phyloP scores from a whole-genome alignment of 495 filamentous ascomycete genomes.

The Rhypophila decipiens region DNA sequence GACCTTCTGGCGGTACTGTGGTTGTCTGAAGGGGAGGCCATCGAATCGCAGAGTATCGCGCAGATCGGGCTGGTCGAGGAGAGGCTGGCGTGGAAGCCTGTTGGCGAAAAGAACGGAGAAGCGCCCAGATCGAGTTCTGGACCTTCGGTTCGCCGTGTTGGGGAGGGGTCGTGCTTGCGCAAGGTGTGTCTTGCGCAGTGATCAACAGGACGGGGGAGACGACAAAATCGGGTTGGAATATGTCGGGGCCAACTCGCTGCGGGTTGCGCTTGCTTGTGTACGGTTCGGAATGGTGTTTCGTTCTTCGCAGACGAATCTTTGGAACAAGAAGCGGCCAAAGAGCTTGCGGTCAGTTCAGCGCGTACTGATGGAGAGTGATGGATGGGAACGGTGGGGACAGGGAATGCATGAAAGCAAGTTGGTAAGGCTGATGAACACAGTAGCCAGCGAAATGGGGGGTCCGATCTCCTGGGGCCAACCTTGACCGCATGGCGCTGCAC shows the following conservation, averaged over 20 bases:
- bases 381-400: conserved; percentile 11
- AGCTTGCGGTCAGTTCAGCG: conserved; percentile 15
- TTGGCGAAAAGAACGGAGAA: neutral
- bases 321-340: neutral
- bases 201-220: too few relatives aligned
- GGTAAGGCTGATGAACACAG: conserved; percentile 28
- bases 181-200: neutral
- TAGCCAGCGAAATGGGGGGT: conserved; percentile 8
- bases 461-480: conserved; percentile 10
- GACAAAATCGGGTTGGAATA: too few relatives aligned
- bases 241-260: too few relatives aligned
- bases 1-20: neutral
- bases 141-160: neutral
- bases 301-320: neutral
- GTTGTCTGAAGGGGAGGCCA: neutral
- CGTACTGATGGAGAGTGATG: conserved; percentile 7
- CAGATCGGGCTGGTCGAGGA: too few relatives aligned
- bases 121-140: neutral
- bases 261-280: neutral
- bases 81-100: conserved; percentile 5
- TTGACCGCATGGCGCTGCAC: neutral
- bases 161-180: neutral
- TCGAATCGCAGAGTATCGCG: too few relatives aligned
- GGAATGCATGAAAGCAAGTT: conserved; percentile 6
- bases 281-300: neutral